Evolutionary conservation across 108 stramenopile genomes (phyloP).

Genomic region (Nannochloropsis oceanica): DNA sequence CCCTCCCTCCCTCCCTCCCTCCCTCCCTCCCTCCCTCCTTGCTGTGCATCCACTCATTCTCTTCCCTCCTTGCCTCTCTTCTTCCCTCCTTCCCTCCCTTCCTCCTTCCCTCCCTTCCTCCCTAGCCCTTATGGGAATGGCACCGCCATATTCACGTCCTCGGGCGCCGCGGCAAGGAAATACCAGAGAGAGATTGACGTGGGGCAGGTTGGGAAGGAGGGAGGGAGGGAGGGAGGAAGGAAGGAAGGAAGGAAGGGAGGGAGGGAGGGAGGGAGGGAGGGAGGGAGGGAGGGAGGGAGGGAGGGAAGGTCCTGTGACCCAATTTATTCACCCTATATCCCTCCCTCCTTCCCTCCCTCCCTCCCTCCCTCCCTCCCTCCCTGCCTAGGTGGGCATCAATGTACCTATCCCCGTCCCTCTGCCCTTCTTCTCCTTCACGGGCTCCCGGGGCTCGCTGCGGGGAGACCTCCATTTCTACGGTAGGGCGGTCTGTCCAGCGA

Average conservation of each 20-base stretch:
- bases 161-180: conserved; percentile 72
- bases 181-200: conserved; percentile 71
- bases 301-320: too few relatives aligned
- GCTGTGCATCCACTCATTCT: too few relatives aligned
- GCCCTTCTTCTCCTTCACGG: conserved; percentile 87
- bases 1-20: background rate
- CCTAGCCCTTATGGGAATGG: background rate
- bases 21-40: too few relatives aligned
- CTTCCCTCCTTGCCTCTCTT: too few relatives aligned
- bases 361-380: background rate
- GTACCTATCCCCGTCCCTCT: conserved; percentile 89
- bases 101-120: too few relatives aligned
- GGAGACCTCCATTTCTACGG: conserved; percentile 86
- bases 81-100: too few relatives aligned
- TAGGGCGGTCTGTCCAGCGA: conserved; percentile 7
- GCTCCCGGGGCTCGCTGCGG: conserved; percentile 58
- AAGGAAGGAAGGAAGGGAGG: too few relatives aligned
- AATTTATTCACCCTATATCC: background rate
- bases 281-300: too few relatives aligned
- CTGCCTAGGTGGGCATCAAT: conserved; percentile 53
- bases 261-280: too few relatives aligned
- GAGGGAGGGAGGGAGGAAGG: background rate
- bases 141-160: conserved; percentile 62
- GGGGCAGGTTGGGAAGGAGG: conserved; percentile 45
- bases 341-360: background rate